Conservation (phyloP, 2,329 filamentous ascomycete genomes). For the Colletotrichum euphorbiae region DNA sequence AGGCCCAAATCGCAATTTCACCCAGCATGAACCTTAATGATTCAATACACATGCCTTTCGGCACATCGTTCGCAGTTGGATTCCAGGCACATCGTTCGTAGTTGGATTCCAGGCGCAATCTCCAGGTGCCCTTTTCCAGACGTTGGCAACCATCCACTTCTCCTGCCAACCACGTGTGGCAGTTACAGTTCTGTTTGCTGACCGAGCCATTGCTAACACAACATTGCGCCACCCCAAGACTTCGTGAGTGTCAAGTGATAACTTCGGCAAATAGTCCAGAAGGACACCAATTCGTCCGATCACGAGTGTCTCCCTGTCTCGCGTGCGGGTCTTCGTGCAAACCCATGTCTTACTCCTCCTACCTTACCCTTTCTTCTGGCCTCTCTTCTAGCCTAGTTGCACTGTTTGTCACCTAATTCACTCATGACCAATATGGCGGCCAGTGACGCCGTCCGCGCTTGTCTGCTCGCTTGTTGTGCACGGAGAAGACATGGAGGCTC, state of each 20-base stretch:
- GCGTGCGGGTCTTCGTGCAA: not conserved
- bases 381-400: not conserved
- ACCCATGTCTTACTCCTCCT: not conserved
- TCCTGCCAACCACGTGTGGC: conserved; percentile 18
- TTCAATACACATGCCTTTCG: conserved; percentile 26
- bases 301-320: not conserved
- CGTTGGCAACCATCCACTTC: conserved; percentile 1
- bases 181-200: conserved; percentile 16
- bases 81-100: conserved; percentile 12
- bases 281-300: not conserved
- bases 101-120: conserved; percentile 13
- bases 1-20: not conserved
- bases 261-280: conserved; percentile 1
- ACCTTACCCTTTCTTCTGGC: not conserved
- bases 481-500: conserved; percentile 18
- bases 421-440: conserved; percentile 13
- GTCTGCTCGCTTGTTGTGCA: conserved; percentile 10
- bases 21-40: conserved; percentile 20
- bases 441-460: not conserved
- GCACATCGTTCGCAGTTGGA: conserved; percentile 4
- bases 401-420: not conserved
- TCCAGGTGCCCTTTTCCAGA: conserved; percentile 11
- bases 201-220: conserved; percentile 28
- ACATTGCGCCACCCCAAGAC: conserved; percentile 18
- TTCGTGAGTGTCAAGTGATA: not conserved